These are phyloP conservation scores for Fomitopsis betulina DNA, from an alignment of 1,284 basidiomycete genomes.

Conservation along the genomic window DNA sequence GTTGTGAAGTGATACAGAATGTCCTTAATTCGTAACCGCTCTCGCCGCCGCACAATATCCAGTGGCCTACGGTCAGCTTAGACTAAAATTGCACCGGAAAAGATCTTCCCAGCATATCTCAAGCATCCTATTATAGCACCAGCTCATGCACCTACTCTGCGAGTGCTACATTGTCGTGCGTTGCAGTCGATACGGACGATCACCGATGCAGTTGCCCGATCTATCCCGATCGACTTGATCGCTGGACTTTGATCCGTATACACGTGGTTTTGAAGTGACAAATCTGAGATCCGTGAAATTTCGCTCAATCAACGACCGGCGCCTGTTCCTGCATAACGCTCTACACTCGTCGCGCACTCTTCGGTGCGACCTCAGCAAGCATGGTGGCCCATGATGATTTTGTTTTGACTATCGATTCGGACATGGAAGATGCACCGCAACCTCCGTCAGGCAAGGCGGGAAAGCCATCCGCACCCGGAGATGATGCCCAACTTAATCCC, in stretches of 20 bases:
- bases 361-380: neutral
- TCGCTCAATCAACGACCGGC: neutral
- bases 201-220: neutral
- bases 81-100: too few relatives aligned
- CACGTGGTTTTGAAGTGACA: neutral
- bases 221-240: neutral
- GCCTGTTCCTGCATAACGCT: neutral
- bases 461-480: slow-evolving; percentile 28
- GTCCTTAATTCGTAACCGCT: too few relatives aligned
- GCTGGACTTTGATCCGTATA: neutral
- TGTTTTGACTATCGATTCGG: slow-evolving; percentile 80
- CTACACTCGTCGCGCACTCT: neutral
- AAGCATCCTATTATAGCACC: too few relatives aligned
- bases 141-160: too few relatives aligned
- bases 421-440: slow-evolving; percentile 47
- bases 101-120: too few relatives aligned
- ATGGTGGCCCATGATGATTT: slow-evolving; percentile 46
- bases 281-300: neutral
- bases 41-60: too few relatives aligned
- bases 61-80: too few relatives aligned
- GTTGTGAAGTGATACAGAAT: too few relatives aligned
- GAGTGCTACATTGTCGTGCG: neutral
- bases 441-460: slow-evolving; percentile 19
- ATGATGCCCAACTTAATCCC: slow-evolving; percentile 69
- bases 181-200: neutral